Percentiles rank a stretch among this genome's conserved stretches.
These are phyloP conservation scores for Tricladium varicosporioides DNA, from an alignment of 2,329 filamentous ascomycete species.

Conservation along the genomic window DNA sequence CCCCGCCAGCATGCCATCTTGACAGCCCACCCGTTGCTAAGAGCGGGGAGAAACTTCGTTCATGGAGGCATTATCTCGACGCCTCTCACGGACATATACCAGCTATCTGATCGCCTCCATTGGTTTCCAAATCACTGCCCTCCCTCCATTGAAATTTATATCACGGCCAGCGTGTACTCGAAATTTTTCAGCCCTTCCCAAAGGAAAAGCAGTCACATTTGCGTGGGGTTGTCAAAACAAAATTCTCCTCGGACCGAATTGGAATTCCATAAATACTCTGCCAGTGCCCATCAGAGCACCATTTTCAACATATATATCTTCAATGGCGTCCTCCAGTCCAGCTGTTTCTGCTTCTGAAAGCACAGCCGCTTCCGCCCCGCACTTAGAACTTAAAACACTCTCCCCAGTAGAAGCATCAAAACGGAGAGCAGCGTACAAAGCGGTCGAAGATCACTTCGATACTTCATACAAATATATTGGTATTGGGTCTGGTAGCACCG, in stretches of 20 bases:
- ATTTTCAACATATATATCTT: background rate
- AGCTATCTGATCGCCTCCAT: too few relatives aligned
- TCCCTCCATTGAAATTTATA: too few relatives aligned
- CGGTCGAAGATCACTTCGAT: slow-evolving; percentile 70
- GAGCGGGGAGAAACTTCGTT: too few relatives aligned
- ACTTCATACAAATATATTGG: slow-evolving; percentile 64
- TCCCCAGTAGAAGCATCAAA: slow-evolving; percentile 68
- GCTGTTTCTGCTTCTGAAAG: slow-evolving; percentile 13
- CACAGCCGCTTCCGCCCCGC: slow-evolving; percentile 13
- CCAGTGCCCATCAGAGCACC: background rate
- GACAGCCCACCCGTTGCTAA: too few relatives aligned
- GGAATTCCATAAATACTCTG: background rate
- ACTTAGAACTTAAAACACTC: slow-evolving; percentile 12
- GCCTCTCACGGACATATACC: too few relatives aligned
- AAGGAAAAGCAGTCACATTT: background rate
- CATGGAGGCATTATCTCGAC: too few relatives aligned
- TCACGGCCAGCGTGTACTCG: background rate
- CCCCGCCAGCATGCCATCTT: too few relatives aligned
- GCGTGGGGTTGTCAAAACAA: background rate
- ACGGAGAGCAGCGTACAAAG: slow-evolving; percentile 69
- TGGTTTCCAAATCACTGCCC: too few relatives aligned
- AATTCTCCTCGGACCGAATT: background rate
- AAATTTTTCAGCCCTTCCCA: background rate
- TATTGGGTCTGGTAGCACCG: slow-evolving; percentile 79
- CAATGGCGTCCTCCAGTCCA: slow-evolving; percentile 20